Evolutionary conservation across 169 alveolate species (phyloP).

Genomic region (Plasmodium yoelii): DNA sequence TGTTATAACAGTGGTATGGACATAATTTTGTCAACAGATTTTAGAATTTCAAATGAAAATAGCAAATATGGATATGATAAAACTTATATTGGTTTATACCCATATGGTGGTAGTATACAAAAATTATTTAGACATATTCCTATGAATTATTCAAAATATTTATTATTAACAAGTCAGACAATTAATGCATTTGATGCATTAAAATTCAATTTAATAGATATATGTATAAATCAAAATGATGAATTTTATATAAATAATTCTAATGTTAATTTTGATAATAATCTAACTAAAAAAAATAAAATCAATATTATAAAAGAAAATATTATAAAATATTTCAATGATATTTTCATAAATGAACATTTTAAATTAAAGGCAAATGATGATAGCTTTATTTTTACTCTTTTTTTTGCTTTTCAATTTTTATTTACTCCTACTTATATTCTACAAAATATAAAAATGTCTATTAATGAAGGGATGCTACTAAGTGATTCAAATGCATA

Average conservation of each 20-base stretch:
- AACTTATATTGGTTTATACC: slow-evolving; percentile 42
- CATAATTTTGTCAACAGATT: slow-evolving; percentile 44
- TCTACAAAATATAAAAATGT: slow-evolving; percentile 30
- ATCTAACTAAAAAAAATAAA: slow-evolving; percentile 18
- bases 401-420: slow-evolving; percentile 67
- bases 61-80: slow-evolving; percentile 63
- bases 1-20: slow-evolving; percentile 60
- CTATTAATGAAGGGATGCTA: slow-evolving; percentile 47
- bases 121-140: slow-evolving; percentile 47
- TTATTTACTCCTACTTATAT: slow-evolving; percentile 40
- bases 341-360: slow-evolving; percentile 15
- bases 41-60: slow-evolving; percentile 23
- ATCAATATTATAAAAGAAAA: slow-evolving; percentile 25
- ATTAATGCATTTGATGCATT: slow-evolving; percentile 44
- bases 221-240: slow-evolving; percentile 33
- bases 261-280: slow-evolving; percentile 11
- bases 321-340: slow-evolving; percentile 16
- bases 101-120: slow-evolving; percentile 64
- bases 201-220: slow-evolving; percentile 43
- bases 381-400: slow-evolving; percentile 49
- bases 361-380: slow-evolving; percentile 17
- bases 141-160: slow-evolving; percentile 41
- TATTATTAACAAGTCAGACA: slow-evolving; percentile 36
- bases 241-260: slow-evolving; percentile 26
- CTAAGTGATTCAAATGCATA: slow-evolving; percentile 32